These are phyloP conservation scores for Alternaria burnsii DNA, from an alignment of 2,329 filamentous ascomycete genomes.

Conservation along the genomic window DNA sequence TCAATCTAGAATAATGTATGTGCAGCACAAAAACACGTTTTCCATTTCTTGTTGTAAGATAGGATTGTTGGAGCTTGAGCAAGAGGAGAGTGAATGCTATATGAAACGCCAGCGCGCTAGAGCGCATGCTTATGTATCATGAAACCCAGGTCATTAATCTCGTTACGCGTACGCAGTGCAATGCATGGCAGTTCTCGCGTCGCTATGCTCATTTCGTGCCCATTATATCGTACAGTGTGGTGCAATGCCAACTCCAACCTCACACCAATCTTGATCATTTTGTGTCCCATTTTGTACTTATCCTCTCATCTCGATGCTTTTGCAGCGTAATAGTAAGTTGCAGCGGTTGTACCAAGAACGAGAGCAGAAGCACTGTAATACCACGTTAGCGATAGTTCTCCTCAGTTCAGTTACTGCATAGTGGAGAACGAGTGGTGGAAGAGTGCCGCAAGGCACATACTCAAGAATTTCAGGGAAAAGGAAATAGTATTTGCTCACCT, in stretches of 20 bases:
- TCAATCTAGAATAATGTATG: not conserved
- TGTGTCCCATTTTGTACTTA: not conserved
- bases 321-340: constrained; percentile 21
- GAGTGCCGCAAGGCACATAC: constrained; percentile 4
- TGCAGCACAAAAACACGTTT: not conserved
- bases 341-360: constrained; percentile 15
- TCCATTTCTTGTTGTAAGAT: not conserved
- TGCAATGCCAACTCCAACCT: not conserved
- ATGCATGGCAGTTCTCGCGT: not conserved
- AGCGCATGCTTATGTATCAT: constrained; percentile 5
- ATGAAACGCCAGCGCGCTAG: constrained; percentile 3
- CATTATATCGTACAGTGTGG: not conserved
- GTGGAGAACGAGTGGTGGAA: not conserved
- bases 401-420: not conserved
- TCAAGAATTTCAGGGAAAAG: not conserved
- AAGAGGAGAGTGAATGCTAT: constrained; percentile 6
- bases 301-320: constrained; percentile 5
- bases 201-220: not conserved
- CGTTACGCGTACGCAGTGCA: not conserved
- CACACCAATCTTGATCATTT: not conserved
- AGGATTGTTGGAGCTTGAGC: not conserved
- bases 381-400: constrained; percentile 3
- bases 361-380: constrained; percentile 16
- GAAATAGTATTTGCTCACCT: constrained; percentile 30
- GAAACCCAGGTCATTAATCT: constrained; percentile 4